Evolutionary conservation across 495 filamentous ascomycete genomes (phyloP).

Genomic region (Talaromyces trachyspermus): DNA sequence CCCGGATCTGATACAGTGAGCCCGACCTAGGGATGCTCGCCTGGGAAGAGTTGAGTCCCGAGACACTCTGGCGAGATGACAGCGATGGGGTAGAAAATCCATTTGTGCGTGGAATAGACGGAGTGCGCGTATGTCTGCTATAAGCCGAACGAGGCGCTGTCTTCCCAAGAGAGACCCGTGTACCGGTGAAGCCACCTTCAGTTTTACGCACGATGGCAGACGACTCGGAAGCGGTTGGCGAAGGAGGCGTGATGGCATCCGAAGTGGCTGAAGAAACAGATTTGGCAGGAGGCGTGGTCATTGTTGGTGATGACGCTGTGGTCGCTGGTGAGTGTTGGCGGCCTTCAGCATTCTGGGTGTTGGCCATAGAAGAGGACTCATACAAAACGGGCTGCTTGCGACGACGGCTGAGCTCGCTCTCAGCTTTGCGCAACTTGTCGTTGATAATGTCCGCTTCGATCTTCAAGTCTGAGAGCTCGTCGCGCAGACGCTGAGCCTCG

Average conservation of each 20-base stretch:
- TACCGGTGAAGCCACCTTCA: slow-evolving; percentile 20
- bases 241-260: slow-evolving; percentile 65
- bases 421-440: slow-evolving; percentile 74
- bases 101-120: slow-evolving; percentile 43
- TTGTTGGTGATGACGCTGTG: slow-evolving; percentile 64
- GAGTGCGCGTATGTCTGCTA: slow-evolving; percentile 37
- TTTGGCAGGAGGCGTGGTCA: slow-evolving; percentile 64
- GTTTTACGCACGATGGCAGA: slow-evolving; percentile 35
- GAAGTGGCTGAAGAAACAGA: slow-evolving; percentile 61
- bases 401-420: slow-evolving; percentile 44
- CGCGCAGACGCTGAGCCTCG: slow-evolving; percentile 76
- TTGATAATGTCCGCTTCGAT: slow-evolving; percentile 91
- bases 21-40: slow-evolving; percentile 63
- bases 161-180: slow-evolving; percentile 25
- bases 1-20: slow-evolving; percentile 87
- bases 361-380: slow-evolving; percentile 34
- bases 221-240: slow-evolving; percentile 50
- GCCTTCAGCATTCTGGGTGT: slow-evolving; percentile 45
- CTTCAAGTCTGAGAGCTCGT: slow-evolving; percentile 86
- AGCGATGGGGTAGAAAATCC: slow-evolving; percentile 33
- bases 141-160: slow-evolving; percentile 30
- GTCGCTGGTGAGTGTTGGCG: slow-evolving; percentile 51
- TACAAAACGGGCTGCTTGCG: slow-evolving; percentile 47
- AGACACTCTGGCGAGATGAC: slow-evolving; percentile 30
- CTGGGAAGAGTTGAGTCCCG: slow-evolving; percentile 23